A percentile compares a stretch with the other conserved stretches of the same genome.
phyloP scores from a whole-genome alignment of 106 monocot species.

The Dendrobium catenatum region DNA sequence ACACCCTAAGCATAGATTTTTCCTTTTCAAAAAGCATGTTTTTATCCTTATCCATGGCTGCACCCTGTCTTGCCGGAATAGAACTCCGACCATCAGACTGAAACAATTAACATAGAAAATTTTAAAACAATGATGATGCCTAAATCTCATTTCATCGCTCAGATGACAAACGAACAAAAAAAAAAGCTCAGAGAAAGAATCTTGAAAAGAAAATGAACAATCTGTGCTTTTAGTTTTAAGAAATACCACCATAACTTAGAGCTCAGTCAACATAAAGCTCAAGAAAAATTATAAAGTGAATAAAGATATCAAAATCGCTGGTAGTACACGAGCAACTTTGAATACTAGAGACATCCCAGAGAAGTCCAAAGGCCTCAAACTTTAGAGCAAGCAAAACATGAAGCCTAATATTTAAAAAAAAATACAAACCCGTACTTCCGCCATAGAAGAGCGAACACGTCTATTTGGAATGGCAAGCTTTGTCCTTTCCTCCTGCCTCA shows the following conservation, averaged over 20 bases:
- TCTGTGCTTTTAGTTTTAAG: background rate
- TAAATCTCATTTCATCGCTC: background rate
- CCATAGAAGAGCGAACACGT: slow-evolving; percentile 76
- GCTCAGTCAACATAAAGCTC: background rate
- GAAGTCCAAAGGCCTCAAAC: background rate
- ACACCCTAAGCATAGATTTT: slow-evolving; percentile 37
- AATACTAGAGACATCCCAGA: background rate
- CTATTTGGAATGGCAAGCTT: slow-evolving; percentile 62
- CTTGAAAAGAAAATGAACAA: background rate
- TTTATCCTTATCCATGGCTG: slow-evolving; percentile 43
- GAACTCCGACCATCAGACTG: slow-evolving; percentile 61
- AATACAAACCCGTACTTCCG: slow-evolving; percentile 77
- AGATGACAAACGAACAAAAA: background rate
- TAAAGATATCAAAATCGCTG: background rate
- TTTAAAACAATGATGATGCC: background rate
- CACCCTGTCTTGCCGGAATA: slow-evolving; percentile 43
- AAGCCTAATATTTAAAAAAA: background rate
- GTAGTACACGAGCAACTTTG: background rate
- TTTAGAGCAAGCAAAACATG: background rate
- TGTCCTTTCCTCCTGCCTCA: slow-evolving; percentile 57
- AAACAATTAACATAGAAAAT: slow-evolving; percentile 5
- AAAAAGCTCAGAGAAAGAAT: background rate
- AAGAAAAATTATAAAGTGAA: background rate
- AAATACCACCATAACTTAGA: background rate
- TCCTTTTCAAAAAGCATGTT: slow-evolving; percentile 50